Base-by-base conservation (phyloP, 768 basidiomycete species). In the Tricholoma matsutake region DNA sequence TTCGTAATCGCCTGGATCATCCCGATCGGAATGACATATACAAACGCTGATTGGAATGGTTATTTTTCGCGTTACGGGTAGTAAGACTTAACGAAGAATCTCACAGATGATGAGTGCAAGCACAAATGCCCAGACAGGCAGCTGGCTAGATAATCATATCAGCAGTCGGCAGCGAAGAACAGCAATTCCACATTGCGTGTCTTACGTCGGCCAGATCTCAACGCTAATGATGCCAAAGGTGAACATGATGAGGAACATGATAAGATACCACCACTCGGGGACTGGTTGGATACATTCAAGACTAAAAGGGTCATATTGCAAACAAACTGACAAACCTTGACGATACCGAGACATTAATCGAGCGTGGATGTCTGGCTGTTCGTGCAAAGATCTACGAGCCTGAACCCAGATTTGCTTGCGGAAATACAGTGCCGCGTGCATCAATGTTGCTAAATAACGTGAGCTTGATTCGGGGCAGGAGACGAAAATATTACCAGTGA, bases 331-430 rank as follows among this genome's bases (percentile, higher is more conserved):
- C 4, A 37, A 37, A 37, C 35, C 35, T 65, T 88, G 89, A 1
- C 76, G 79, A 69, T 95, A 95, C 54, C 75, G 74, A 11, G 81
- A 77, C 93, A 94, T 94, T 37, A 94, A 78, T 11, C 91, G 83
- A 18, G 90, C 89, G 66, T 94, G 92, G 62, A 94, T 84, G 74
- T 94, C 92, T 1, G 89, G 87, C 67, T 94, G 90, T 65, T 93
- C 92, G 51, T 81, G 73, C 74, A 92, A 82, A 11, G 90, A 81
- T 56, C 87, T 83, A 54, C 86, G 85, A 29, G 86, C 75, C 71
- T 92, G 90, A 0, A 72, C 75, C 85, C 83, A 88, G 57, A 94
- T 89, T 68, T 91, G 89, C 69, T 90, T 88, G 65, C 90, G 84
- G 81, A 86, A 90, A 74, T 83, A 91, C 37, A 93, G 77, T 71